Percentiles rank a stretch among this genome's conserved stretches.
phyloP scores from a whole-genome alignment of 2,329 filamentous ascomycete genomes.

The Tolypocladium sp. region DNA sequence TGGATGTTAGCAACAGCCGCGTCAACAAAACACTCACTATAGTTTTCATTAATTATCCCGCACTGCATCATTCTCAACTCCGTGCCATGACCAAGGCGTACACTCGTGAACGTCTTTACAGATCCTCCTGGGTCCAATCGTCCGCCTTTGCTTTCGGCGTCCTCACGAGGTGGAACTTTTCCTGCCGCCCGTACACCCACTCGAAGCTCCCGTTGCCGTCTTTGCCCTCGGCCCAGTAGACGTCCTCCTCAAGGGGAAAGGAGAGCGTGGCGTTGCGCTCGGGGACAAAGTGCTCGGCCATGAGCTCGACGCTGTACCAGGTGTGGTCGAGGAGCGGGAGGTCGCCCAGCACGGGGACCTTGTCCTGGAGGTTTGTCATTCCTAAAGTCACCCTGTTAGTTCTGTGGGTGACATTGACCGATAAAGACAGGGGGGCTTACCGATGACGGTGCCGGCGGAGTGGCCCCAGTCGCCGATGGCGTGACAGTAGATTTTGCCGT shows the following conservation, averaged over 20 bases:
- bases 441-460: background rate
- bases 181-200: constrained; percentile 31
- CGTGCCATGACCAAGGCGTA: background rate
- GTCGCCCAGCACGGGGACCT: background rate
- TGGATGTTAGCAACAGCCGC: background rate
- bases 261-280: constrained; percentile 15
- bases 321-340: background rate
- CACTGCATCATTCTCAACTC: too few species aligned
- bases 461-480: background rate
- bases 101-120: background rate
- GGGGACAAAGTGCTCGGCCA: background rate
- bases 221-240: constrained; percentile 27
- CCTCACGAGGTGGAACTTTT: constrained; percentile 29
- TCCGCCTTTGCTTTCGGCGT: background rate
- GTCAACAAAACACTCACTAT: background rate
- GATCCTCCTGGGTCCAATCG: background rate
- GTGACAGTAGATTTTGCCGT: constrained; percentile 29
- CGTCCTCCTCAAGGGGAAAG: constrained; percentile 41
- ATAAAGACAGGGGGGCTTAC: background rate
- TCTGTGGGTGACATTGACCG: background rate
- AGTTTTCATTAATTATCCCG: too few species aligned
- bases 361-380: background rate
- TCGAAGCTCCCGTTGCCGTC: constrained; percentile 25
- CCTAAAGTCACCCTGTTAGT: background rate
- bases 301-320: background rate